These are phyloP conservation scores for Ottelia alismoides DNA, from an alignment of 106 monocot genomes.

Conservation along the genomic window DNA sequence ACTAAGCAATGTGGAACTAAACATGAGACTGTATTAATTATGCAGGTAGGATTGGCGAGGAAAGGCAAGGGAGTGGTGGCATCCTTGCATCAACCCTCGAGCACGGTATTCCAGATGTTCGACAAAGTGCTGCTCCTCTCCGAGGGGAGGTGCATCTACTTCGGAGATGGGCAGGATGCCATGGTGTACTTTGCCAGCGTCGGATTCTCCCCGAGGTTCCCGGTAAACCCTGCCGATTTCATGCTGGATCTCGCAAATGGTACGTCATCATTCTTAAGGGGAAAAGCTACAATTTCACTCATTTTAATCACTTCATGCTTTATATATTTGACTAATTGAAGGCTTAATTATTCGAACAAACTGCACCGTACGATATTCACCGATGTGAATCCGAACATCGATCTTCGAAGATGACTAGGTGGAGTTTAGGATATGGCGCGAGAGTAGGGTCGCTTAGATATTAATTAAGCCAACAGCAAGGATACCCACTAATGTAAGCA, in stretches of 20 bases:
- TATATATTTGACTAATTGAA: background rate
- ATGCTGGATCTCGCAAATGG: constrained; percentile 97
- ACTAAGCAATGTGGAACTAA: too few relatives aligned
- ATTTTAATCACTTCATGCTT: background rate
- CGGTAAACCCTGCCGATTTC: constrained; percentile 92
- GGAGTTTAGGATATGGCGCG: background rate
- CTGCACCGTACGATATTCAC: too few relatives aligned
- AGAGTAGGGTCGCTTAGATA: background rate
- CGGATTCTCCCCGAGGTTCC: constrained; percentile 55
- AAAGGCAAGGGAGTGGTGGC: constrained; percentile 54
- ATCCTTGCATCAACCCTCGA: constrained; percentile 85
- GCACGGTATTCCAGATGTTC: constrained; percentile 70
- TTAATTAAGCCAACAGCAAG: too few relatives aligned
- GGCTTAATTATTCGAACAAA: background rate
- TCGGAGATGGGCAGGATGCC: constrained; percentile 46
- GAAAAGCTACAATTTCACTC: background rate
- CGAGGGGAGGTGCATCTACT: constrained; percentile 66
- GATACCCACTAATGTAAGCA: too few relatives aligned
- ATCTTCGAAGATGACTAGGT: too few relatives aligned
- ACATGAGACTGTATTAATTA: too few relatives aligned
- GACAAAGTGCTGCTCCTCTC: constrained; percentile 62
- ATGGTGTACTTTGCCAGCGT: constrained; percentile 63
- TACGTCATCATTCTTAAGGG: constrained; percentile 11
- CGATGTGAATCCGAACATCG: too few relatives aligned
- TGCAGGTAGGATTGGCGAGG: constrained; percentile 38